These are phyloP conservation scores for Starmerella floris DNA, from an alignment of 805 yeast genomes.

Conservation along the genomic window DNA sequence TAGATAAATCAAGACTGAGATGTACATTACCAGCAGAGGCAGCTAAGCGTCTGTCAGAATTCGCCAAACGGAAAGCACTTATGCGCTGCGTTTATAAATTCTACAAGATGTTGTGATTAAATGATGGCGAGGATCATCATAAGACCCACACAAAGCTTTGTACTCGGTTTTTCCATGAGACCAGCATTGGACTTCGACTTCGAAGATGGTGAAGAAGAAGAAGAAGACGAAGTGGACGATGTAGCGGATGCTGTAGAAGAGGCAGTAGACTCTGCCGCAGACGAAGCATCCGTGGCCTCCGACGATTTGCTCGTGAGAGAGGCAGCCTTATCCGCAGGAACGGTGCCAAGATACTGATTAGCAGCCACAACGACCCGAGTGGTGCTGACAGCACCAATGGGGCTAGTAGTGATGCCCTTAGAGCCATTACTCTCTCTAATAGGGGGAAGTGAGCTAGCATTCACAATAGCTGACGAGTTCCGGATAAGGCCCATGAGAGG, in stretches of 20 bases:
- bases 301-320: background rate
- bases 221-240: background rate
- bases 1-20: too few species aligned
- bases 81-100: too few species aligned
- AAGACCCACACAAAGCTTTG: background rate
- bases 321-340: slow-evolving; percentile 9
- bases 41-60: too few species aligned
- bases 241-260: background rate
- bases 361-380: slow-evolving; percentile 2
- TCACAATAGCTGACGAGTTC: slow-evolving; percentile 12
- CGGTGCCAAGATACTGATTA: slow-evolving; percentile 15
- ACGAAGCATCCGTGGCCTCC: slow-evolving; percentile 1
- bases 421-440: background rate
- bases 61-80: too few species aligned
- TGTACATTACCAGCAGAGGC: too few species aligned
- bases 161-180: background rate
- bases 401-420: background rate
- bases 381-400: slow-evolving; percentile 2
- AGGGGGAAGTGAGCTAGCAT: slow-evolving; percentile 3
- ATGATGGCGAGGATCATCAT: too few species aligned
- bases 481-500: slow-evolving; percentile 6
- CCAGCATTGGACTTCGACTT: background rate
- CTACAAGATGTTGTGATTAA: too few species aligned
- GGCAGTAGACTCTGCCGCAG: slow-evolving; percentile 4
- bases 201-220: slow-evolving; percentile 1